Evolutionary conservation across 2,329 filamentous ascomycete genomes (phyloP).

Genomic region (Penicillium brevicompactum): DNA sequence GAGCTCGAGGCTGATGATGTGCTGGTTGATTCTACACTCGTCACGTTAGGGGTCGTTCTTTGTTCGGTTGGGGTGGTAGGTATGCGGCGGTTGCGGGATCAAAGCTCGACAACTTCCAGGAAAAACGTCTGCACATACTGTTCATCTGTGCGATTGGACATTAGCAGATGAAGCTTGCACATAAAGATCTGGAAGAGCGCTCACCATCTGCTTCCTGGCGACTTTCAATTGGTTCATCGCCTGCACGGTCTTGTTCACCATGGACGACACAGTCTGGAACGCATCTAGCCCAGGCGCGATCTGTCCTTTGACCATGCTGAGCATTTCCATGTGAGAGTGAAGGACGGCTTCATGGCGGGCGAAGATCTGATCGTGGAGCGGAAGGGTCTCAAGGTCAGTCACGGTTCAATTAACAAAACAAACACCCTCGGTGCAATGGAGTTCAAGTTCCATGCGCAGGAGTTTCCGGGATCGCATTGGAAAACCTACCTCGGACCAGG

Average conservation of each 20-base stretch:
- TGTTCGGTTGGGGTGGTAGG: not conserved
- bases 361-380: constrained; percentile 35
- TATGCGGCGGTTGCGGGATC: not conserved
- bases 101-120: not conserved
- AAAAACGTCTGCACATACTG: constrained; percentile 14
- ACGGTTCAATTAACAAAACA: not conserved
- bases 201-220: constrained; percentile 39
- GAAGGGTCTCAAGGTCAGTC: not conserved
- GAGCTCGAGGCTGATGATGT: not conserved
- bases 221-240: constrained; percentile 41
- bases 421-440: not conserved
- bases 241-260: constrained; percentile 43
- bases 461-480: not conserved
- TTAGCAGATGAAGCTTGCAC: not conserved
- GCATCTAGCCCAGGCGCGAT: constrained; percentile 30
- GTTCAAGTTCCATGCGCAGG: too few species aligned
- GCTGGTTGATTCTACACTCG: not conserved
- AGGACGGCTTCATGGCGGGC: constrained; percentile 44
- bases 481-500: constrained; percentile 26
- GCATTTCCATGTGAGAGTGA: constrained; percentile 41
- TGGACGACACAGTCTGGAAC: constrained; percentile 34
- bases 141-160: constrained; percentile 11
- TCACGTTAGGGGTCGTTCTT: not conserved
- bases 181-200: constrained; percentile 6
- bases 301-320: constrained; percentile 37